Evolutionary conservation across 116 monocot genomes (phyloP).

Genomic region (Iris pallida): DNA sequence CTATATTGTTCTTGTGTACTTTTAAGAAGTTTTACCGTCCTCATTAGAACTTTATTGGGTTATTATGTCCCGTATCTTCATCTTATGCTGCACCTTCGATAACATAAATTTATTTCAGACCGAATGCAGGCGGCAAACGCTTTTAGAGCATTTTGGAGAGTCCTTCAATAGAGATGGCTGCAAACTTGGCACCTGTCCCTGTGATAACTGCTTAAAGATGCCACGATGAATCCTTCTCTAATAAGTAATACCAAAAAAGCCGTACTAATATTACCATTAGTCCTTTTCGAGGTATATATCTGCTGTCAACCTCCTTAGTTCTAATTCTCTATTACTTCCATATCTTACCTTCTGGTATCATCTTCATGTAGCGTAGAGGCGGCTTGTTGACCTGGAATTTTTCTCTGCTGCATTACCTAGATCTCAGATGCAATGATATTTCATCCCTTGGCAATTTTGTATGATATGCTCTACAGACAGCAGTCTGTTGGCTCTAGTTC

Average conservation of each 20-base stretch:
- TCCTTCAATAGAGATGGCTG: conserved; percentile 52
- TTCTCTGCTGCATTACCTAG: too few species aligned
- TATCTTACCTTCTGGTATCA: too few species aligned
- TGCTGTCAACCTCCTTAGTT: background rate
- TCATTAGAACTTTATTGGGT: background rate
- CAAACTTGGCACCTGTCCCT: conserved; percentile 60
- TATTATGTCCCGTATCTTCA: background rate
- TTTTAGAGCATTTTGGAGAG: conserved; percentile 89
- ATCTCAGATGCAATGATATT: too few species aligned
- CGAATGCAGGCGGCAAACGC: conserved; percentile 79
- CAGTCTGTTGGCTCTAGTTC: too few species aligned
- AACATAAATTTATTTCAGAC: conserved; percentile 36
- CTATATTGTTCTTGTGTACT: background rate
- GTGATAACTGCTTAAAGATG: conserved; percentile 75
- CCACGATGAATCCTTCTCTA: conserved; percentile 5
- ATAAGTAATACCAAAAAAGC: background rate
- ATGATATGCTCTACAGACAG: too few species aligned
- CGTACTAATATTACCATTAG: background rate
- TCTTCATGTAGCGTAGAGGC: too few species aligned
- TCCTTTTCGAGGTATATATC: background rate
- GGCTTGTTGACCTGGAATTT: too few species aligned
- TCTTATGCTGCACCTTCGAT: background rate
- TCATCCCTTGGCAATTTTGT: too few species aligned
- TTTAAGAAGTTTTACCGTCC: background rate
- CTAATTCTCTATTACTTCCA: background rate